Evolutionary conservation across 2,329 filamentous ascomycete species (phyloP), one percentile per base, ranked within the genome.

Genomic region (Claviceps sp.): DNA sequence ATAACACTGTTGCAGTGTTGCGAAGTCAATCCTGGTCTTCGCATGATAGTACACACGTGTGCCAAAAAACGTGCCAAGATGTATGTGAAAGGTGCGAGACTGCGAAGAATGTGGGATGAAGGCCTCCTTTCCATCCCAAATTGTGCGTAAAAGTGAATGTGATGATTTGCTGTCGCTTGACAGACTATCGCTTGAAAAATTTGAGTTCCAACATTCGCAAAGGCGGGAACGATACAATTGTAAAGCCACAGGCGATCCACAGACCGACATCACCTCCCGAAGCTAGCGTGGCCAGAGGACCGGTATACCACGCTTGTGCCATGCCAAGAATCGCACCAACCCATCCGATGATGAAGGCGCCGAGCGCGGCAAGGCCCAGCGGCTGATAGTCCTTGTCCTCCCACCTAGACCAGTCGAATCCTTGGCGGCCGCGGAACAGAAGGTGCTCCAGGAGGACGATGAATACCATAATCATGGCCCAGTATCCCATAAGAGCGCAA

Each of bases 181-280:
- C 30, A 30, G 30, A 30, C 57, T 41, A 64, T 16, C 61, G 60
- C 22, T 57, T 57, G 4, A 63, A 53, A 0, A 56, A n/a, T 51
- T 58, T 62, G 3, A 66, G 51, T 51, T 66, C 64, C 13, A 65
- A 46, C 16, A 56, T 56, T 45, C 64, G 55, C 37, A 66, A 38
- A 0, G 60, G 57, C 0, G 61, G 59, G 40, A 65, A 66, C 0
- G 57, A 48, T 1, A 66, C 64, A 59, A 87, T 83, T 1, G 69
- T 72, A 62, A 86, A 86, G 0, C 73, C 83, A 47, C 86, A 63
- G 63, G 86, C 83, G 57, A 86, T 81, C 4, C 71, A 72, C 37
- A 74, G 64, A 20, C 78, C 79, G 48, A 67, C 70, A 26, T 66
- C 70, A 60, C 52, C 70, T 65, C 42, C 79, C 74, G 51, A 55